phyloP scores from a whole-genome alignment of 2,329 filamentous ascomycete species.

The Rhytidhysteron rufulum region DNA sequence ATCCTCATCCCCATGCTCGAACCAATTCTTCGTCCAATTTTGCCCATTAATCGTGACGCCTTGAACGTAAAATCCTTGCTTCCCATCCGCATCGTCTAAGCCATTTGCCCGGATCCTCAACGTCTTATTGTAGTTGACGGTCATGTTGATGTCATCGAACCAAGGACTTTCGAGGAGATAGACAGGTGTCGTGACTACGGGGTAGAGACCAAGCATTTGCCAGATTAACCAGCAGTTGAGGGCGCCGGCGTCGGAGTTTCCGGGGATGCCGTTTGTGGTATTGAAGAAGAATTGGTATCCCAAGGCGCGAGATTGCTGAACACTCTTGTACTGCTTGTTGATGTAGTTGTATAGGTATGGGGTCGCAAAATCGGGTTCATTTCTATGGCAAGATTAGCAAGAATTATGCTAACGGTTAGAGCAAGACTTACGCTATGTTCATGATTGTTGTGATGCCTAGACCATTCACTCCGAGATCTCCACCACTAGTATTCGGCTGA shows the following conservation, averaged over 20 bases:
- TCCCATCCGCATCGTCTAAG: conserved; percentile 37
- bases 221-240: conserved; percentile 51
- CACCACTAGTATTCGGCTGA: conserved; percentile 34
- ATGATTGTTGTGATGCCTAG: conserved; percentile 33
- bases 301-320: conserved; percentile 26
- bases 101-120: conserved; percentile 46
- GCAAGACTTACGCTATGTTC: conserved; percentile 23
- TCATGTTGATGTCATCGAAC: conserved; percentile 39
- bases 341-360: conserved; percentile 43
- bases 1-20: conserved; percentile 48
- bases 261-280: conserved; percentile 39
- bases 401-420: conserved; percentile 4
- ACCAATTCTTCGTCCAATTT: conserved; percentile 52
- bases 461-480: conserved; percentile 32
- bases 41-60: conserved; percentile 52
- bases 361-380: conserved; percentile 39
- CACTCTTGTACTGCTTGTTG: conserved; percentile 35
- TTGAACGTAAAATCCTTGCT: conserved; percentile 51
- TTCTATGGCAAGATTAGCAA: conserved; percentile 18
- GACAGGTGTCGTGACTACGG: conserved; percentile 45
- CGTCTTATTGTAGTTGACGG: conserved; percentile 31
- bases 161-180: conserved; percentile 47
- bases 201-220: conserved; percentile 49
- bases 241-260: conserved; percentile 46
- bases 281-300: conserved; percentile 42